Evolutionary conservation across 163 green algal genomes (phyloP).

Genomic region (Scenedesmus sp.): DNA sequence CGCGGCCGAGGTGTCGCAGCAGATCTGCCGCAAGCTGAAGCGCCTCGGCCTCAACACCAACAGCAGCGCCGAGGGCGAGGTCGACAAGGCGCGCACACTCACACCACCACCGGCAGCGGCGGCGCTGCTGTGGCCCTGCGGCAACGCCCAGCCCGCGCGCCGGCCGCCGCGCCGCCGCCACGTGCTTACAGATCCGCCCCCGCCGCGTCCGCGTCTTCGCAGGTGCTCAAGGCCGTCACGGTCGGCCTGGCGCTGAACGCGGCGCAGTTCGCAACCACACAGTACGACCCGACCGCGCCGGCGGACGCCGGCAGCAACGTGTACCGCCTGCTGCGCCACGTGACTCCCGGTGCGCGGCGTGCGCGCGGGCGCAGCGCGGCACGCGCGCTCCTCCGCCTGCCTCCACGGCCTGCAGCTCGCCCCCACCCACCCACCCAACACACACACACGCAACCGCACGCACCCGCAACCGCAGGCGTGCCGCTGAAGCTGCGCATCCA

Average conservation of each 20-base stretch:
- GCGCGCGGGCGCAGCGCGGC: no score
- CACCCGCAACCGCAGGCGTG: neutral
- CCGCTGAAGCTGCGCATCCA: conserved; percentile 81
- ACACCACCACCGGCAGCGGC: neutral
- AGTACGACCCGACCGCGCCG: conserved; percentile 57
- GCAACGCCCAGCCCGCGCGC: neutral
- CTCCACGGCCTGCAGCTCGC: no score
- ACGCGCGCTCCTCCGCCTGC: no score
- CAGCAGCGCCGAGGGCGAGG: conserved; percentile 51
- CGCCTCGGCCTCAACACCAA: conserved; percentile 59
- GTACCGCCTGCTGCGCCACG: conserved; percentile 77
- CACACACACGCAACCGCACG: no score
- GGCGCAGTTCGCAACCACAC: conserved; percentile 63
- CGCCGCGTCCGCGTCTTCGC: no score
- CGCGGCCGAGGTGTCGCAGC: conserved; percentile 74
- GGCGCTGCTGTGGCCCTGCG: neutral
- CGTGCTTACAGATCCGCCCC: conserved; percentile 45
- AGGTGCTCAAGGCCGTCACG: conserved; percentile 53
- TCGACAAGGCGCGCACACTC: conserved; percentile 48
- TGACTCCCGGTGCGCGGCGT: conserved; percentile 35
- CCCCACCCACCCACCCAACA: no score
- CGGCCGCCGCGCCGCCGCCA: conserved; percentile 26
- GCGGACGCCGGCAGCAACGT: conserved; percentile 54
- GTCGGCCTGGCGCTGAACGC: conserved; percentile 86
- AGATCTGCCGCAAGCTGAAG: conserved; percentile 62